Conservation (phyloP, 495 filamentous ascomycete species). For the Daldinia bambusicola region DNA sequence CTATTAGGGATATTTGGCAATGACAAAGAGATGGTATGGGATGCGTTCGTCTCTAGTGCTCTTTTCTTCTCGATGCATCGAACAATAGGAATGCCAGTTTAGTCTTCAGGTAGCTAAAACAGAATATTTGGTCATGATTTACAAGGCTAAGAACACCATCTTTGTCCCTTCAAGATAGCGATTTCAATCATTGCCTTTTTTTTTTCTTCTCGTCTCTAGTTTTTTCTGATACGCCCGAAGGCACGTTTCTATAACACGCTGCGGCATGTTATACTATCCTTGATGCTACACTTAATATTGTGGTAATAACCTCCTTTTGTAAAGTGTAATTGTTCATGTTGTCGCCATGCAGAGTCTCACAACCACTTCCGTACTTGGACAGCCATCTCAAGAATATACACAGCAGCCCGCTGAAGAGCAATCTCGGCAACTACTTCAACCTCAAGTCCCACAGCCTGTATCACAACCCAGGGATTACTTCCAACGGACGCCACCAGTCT, state of each 20-base stretch:
- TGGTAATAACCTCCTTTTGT: constrained; percentile 7
- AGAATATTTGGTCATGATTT: constrained; percentile 11
- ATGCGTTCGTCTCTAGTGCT: constrained; percentile 29
- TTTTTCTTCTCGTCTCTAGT: constrained; percentile 13
- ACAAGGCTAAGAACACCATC: constrained; percentile 4
- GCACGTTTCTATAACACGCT: background rate
- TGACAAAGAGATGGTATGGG: constrained; percentile 18
- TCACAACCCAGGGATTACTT: background rate
- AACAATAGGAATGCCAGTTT: constrained; percentile 32
- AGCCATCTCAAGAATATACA: background rate
- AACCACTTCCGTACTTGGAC: background rate
- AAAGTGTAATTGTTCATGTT: background rate
- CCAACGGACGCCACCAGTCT: background rate
- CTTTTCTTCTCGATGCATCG: constrained; percentile 26
- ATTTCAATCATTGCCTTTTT: constrained; percentile 18
- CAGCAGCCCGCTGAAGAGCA: background rate
- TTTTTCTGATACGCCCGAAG: background rate
- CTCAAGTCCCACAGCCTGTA: background rate
- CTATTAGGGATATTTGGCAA: background rate
- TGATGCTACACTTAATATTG: constrained; percentile 2
- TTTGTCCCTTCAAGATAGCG: constrained; percentile 34
- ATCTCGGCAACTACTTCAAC: background rate
- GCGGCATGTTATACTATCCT: background rate
- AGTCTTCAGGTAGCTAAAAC: constrained; percentile 13
- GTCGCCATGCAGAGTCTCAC: constrained; percentile 17